Conservation (phyloP, 2,329 filamentous ascomycete species). For the Coniochaeta sp. region DNA sequence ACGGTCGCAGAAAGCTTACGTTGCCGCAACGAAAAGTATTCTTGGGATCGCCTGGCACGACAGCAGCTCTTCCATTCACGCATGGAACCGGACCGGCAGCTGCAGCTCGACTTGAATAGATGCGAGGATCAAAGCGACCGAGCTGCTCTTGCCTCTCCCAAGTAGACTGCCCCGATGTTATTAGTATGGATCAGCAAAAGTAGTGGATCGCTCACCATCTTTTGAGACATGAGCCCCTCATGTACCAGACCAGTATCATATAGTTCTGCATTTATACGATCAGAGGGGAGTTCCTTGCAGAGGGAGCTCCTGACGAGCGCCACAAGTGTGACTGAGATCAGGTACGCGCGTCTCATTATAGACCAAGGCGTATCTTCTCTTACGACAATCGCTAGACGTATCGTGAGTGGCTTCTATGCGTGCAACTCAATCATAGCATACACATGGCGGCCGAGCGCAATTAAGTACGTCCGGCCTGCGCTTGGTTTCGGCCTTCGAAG, state of each 20-base stretch:
- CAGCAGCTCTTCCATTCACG: background rate
- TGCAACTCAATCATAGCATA: too few relatives aligned
- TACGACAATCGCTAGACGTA: background rate
- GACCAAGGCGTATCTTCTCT: background rate
- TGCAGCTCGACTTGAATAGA: background rate
- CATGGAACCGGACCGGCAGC: background rate
- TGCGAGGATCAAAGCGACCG: background rate
- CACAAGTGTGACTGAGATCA: background rate
- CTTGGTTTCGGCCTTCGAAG: too few relatives aligned
- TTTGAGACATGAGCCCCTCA: background rate
- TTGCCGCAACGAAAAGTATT: slow-evolving; percentile 42
- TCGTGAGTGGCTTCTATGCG: too few relatives aligned
- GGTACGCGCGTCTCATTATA: background rate
- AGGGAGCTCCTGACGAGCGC: background rate
- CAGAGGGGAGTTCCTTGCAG: background rate
- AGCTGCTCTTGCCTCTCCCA: background rate
- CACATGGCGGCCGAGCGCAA: too few relatives aligned
- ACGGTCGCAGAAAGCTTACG: slow-evolving; percentile 18
- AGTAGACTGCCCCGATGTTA: background rate
- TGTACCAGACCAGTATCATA: background rate
- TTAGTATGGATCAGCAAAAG: background rate
- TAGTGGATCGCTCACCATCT: background rate
- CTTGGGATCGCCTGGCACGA: slow-evolving; percentile 32
- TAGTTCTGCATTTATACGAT: background rate
- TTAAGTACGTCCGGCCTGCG: too few relatives aligned